Evolutionary conservation across 2,329 filamentous ascomycete species (phyloP), one percentile per base, ranked within the genome.

Genomic region (Delphinella strobiligena): DNA sequence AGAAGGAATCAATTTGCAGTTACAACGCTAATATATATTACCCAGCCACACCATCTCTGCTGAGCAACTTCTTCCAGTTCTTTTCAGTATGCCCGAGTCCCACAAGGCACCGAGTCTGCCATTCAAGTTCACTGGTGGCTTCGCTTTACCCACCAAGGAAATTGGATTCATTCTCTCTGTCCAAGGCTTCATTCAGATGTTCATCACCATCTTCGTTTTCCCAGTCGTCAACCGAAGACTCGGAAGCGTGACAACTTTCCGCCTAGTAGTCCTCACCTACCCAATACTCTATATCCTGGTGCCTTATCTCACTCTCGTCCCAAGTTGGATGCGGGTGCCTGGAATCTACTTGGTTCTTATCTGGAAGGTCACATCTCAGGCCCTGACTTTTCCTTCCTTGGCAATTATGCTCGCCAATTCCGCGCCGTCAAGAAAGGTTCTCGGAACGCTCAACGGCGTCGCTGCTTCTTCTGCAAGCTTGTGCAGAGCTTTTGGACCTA

Each of bases 41-140:
- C 45, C 31, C 53, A 94, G 88, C 65, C 89, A 96, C 64, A 95
- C 89, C 10, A 95, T 98, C 62, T 93, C 88, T 0, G 91, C 93
- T 51, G 91, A 98, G 61, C 84, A 94, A 54, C 73, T 96, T 36
- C 79, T 96, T 51, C 89, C 91, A 0, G 83, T 95, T 2, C 86
- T 98, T 50, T 75, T 98, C 54, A 89, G 83, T 59, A 84, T 84
- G 33, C 57, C 71, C 52, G 55, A 71, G 54, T 61, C 74, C 54
- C 46, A 67, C 19, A 57, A 61, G 12, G 51, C 62, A n/a, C 61
- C 67, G 52, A 47, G 71, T 10, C 71, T 94, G 2, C 89, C 89
- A 0, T 91, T 98, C 68, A 81, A 82, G 51, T 96, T 98, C 51
- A 78, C 78, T 3, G 85, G 85, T 43, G 89, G 91, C 14, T 89